phyloP scores from a whole-genome alignment of 225 moss, liverwort and hornwort species.

The Thuidium tamariscinum region DNA sequence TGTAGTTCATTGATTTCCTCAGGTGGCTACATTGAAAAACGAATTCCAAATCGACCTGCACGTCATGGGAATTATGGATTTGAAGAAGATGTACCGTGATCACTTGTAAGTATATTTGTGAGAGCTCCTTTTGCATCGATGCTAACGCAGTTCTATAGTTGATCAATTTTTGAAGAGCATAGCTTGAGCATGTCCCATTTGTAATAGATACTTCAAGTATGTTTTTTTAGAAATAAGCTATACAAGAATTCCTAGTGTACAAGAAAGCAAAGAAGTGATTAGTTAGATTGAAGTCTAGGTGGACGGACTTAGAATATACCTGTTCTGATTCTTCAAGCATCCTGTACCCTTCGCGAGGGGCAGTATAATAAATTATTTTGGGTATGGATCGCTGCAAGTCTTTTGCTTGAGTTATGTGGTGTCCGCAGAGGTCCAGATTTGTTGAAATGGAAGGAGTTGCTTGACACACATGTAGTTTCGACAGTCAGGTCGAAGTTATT shows the following conservation, averaged over 20 bases:
- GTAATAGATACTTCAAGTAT: not conserved
- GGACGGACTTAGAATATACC: not conserved
- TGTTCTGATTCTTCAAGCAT: not conserved
- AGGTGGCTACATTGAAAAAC: constrained; percentile 66
- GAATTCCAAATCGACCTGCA: constrained; percentile 84
- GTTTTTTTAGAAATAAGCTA: not conserved
- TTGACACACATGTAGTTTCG: constrained; percentile 45
- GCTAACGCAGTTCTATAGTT: not conserved
- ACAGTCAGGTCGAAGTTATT: constrained; percentile 74
- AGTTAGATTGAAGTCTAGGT: not conserved
- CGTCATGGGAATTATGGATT: constrained; percentile 78
- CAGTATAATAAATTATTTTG: not conserved
- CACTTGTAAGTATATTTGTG: constrained; percentile 51
- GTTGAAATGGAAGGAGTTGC: constrained; percentile 66
- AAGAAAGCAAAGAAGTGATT: not conserved
- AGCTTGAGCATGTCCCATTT: not conserved
- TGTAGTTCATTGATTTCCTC: not conserved
- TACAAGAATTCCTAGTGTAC: not conserved
- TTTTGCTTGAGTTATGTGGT: constrained; percentile 1
- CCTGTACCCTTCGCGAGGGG: not conserved
- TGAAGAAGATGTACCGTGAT: constrained; percentile 71
- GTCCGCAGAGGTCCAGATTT: constrained; percentile 68
- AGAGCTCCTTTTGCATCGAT: not conserved
- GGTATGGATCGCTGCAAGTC: not conserved
- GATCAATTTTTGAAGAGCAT: not conserved